Base-by-base conservation (phyloP, 192 early-diverging fungal genomes). In the Glomus cerebriforme region DNA sequence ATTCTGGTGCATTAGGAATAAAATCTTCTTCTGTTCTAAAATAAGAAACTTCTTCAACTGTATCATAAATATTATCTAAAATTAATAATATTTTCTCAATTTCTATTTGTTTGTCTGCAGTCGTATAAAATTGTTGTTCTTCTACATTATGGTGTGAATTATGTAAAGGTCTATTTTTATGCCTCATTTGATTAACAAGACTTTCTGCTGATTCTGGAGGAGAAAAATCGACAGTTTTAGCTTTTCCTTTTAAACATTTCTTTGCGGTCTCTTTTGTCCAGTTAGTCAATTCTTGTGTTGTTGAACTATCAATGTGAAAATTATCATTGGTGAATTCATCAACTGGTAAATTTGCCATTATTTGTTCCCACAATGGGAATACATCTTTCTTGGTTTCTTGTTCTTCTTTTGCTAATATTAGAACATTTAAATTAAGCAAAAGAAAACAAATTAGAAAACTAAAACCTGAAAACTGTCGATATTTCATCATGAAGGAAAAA, bases 61-160 rank as follows among this genome's bases (percentile, higher is more conserved):
- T 47, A 12, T 76, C 74, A 45, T 76, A 76, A 63, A 76, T 76
- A 1, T 60, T 22, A 45, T 76, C 74, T 24, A 75, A 34, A n/a
- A 75, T 35, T 22, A 60, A 49, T 29, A 49, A 34, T 9, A 32
- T 27, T 60, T 45, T 75, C 32, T 22, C 29, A n/a, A 60, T 37
- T 26, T 75, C 73, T 19, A 60, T n/a, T 75, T 75, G 27, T 60
- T 60, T 59, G 17, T 75, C 73, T 59, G 58, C 19, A n/a, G 58
- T n/a, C 2, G 32, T 60, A 34, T 62, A 68, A 8, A 37, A 68
- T 68, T 29, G 34, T 37, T 34, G 13, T 37, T 68, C 66, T n/a
- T 37, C 34, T 10, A n/a, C 29, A 32, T 60, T 60, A 19, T 60
- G 59, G 4, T 19, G 17, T 64, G 62, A 54, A 22, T 6, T 22